Conservation (phyloP, 2,329 filamentous ascomycete genomes). For the Orbilia oligospora region DNA sequence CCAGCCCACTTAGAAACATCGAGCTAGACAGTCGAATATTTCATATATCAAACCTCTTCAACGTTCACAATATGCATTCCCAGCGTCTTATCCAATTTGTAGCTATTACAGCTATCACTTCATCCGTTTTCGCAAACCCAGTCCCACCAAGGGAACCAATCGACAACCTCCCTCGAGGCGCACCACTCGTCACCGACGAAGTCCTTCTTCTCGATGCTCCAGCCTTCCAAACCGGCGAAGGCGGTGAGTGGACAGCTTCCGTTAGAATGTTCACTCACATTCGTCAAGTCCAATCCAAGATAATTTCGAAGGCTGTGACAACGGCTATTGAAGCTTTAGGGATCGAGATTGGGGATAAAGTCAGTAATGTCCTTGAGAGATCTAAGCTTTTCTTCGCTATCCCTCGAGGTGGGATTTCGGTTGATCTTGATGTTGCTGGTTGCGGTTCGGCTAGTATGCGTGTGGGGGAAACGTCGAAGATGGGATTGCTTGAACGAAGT, state of each 20-base stretch:
- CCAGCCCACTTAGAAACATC: slow-evolving; percentile 6
- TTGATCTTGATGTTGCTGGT: slow-evolving; percentile 30
- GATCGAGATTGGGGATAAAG: slow-evolving; percentile 41
- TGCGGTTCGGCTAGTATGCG: slow-evolving; percentile 30
- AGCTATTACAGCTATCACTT: slow-evolving; percentile 36
- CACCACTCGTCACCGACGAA: slow-evolving; percentile 40
- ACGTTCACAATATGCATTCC: slow-evolving; percentile 33
- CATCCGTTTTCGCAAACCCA: slow-evolving; percentile 39
- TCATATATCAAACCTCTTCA: background rate
- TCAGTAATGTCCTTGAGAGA: slow-evolving; percentile 40
- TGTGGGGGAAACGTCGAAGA: slow-evolving; percentile 29
- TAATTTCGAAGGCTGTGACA: slow-evolving; percentile 31
- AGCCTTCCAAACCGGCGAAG: slow-evolving; percentile 33
- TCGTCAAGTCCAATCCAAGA: slow-evolving; percentile 27
- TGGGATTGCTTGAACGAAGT: slow-evolving; percentile 40
- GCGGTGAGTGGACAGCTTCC: slow-evolving; percentile 31
- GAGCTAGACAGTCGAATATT: background rate
- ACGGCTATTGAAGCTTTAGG: slow-evolving; percentile 45
- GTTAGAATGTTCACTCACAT: slow-evolving; percentile 47
- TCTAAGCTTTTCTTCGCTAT: slow-evolving; percentile 52
- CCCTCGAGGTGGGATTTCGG: slow-evolving; percentile 19
- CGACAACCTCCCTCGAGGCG: slow-evolving; percentile 29
- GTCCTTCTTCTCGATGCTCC: slow-evolving; percentile 50
- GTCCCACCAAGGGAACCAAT: slow-evolving; percentile 1
- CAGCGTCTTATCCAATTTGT: slow-evolving; percentile 22